phyloP scores from a whole-genome alignment of 257 asterid species.

The Paraleonurus japonicus region DNA sequence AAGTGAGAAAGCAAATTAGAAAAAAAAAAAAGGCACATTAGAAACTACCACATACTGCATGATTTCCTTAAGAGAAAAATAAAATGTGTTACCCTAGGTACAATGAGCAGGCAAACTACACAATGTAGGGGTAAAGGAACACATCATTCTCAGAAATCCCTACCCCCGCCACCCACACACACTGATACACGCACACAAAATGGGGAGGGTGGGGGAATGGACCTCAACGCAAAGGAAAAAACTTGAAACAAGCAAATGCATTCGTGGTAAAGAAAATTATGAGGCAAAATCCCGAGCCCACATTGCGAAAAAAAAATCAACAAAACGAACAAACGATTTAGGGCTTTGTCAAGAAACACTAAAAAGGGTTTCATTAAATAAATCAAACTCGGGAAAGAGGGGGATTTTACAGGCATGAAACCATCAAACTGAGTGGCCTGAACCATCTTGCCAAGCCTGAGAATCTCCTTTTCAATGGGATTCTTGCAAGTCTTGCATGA shows the following conservation, averaged over 20 bases:
- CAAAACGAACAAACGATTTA: not conserved
- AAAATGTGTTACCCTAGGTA: not conserved
- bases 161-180: not conserved
- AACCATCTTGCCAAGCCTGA: conserved; percentile 95
- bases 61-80: not conserved
- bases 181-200: too few species aligned
- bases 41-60: conserved; percentile 10
- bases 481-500: conserved; percentile 85
- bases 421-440: conserved; percentile 90
- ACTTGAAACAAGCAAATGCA: not conserved
- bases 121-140: not conserved
- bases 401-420: conserved; percentile 68
- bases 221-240: not conserved
- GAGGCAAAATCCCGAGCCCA: conserved; percentile 20
- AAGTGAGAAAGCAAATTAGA: too few species aligned
- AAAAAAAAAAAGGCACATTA: not conserved
- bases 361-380: not conserved
- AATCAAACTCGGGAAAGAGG: not conserved
- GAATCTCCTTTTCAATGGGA: conserved; percentile 59
- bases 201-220: too few species aligned
- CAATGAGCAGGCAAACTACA: not conserved
- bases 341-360: conserved; percentile 20
- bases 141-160: not conserved
- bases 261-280: not conserved
- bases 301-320: conserved; percentile 14